Conservation (phyloP, 2,329 filamentous ascomycete species). For the Exophiala alcalophila region DNA sequence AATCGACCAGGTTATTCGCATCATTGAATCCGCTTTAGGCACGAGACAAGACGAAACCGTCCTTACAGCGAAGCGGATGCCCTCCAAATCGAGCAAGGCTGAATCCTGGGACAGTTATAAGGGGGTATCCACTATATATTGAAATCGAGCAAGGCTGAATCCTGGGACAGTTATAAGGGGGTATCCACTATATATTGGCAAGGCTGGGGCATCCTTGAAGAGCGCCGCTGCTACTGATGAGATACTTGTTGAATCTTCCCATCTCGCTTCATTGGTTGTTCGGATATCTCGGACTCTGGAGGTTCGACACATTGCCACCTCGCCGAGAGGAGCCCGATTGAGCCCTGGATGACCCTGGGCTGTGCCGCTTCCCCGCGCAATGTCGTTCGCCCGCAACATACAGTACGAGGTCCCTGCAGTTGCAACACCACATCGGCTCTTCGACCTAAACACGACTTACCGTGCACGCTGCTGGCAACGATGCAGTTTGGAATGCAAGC, state of each 20-base stretch:
- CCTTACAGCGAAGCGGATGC: slow-evolving; percentile 21
- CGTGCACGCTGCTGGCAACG: too few species aligned
- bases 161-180: not conserved
- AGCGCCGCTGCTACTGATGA: too few species aligned
- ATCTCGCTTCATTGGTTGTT: slow-evolving; percentile 1
- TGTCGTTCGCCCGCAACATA: too few species aligned
- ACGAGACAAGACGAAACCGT: slow-evolving; percentile 26
- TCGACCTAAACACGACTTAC: slow-evolving; percentile 7
- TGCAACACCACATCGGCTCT: too few species aligned
- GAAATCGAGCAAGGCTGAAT: not conserved
- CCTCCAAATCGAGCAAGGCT: not conserved
- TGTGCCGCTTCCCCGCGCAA: too few species aligned
- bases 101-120: slow-evolving; percentile 18
- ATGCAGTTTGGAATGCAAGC: too few species aligned
- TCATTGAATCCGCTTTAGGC: slow-evolving; percentile 27
- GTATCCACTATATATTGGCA: too few species aligned
- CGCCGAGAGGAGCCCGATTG: not conserved
- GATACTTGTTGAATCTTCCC: not conserved
- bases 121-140: not conserved
- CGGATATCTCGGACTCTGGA: slow-evolving; percentile 2
- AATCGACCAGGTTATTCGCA: slow-evolving; percentile 21
- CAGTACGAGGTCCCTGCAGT: too few species aligned
- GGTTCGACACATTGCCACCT: not conserved
- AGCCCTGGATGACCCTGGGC: too few species aligned
- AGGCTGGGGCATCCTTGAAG: too few species aligned